Conservation (phyloP, 345 rosid species). For the Ailanthus altissimus region DNA sequence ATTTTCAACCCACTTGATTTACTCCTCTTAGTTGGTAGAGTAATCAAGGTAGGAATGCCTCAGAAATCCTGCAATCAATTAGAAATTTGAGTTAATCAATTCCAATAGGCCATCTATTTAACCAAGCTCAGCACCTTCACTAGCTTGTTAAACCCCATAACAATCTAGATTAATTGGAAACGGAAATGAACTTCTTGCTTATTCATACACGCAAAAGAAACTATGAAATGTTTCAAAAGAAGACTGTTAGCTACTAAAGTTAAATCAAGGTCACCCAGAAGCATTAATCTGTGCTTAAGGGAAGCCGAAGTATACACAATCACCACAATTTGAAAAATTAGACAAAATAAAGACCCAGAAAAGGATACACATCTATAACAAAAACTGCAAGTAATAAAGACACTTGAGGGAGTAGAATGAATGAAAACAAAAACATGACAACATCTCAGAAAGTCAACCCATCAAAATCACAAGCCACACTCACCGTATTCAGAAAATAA, state of each 20-base stretch:
- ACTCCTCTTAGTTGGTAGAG: conserved; percentile 12
- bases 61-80: conserved; percentile 29
- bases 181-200: neutral
- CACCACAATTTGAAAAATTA: neutral
- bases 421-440: neutral
- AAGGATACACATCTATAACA: neutral
- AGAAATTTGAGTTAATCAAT: neutral
- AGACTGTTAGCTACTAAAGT: neutral
- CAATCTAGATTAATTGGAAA: neutral
- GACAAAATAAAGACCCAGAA: neutral
- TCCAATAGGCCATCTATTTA: neutral
- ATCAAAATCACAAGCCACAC: neutral
- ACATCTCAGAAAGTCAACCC: conserved; percentile 2
- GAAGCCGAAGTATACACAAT: neutral
- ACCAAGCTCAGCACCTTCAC: neutral
- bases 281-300: neutral
- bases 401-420: neutral
- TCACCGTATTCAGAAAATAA: neutral
- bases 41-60: conserved; percentile 22
- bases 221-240: neutral
- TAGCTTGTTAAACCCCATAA: neutral
- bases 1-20: conserved; percentile 36
- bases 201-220: neutral
- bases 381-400: neutral
- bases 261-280: neutral